Percentiles rank a stretch among this genome's conserved stretches.
Conservation (phyloP, 83 land plant genomes). For the Picea abies region DNA sequence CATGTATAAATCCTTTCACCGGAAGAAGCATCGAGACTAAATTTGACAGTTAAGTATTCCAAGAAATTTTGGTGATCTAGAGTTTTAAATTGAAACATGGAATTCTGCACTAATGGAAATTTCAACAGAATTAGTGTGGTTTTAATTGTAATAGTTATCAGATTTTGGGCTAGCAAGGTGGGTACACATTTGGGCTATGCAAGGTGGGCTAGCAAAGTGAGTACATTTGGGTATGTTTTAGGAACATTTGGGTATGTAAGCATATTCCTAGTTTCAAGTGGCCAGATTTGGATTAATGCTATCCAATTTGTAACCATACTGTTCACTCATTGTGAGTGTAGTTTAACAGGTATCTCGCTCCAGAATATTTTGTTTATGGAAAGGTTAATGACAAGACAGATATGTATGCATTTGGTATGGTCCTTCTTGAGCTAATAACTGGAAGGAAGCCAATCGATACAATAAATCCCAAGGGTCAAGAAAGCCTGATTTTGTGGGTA, state of each 20-base stretch:
- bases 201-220: neutral
- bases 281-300: neutral
- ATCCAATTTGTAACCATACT: neutral
- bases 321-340: neutral
- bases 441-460: slow-evolving; percentile 80
- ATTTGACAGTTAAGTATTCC: neutral
- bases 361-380: slow-evolving; percentile 93
- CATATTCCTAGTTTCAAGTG: neutral
- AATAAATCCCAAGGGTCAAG: slow-evolving; percentile 66
- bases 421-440: slow-evolving; percentile 91
- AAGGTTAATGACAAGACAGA: slow-evolving; percentile 83
- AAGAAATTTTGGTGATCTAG: neutral
- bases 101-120: neutral
- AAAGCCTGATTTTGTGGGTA: slow-evolving; percentile 92
- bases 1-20: slow-evolving; percentile 39
- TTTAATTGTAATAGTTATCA: slow-evolving; percentile 56
- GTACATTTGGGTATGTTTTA: slow-evolving; percentile 66
- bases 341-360: slow-evolving; percentile 83
- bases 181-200: slow-evolving; percentile 56
- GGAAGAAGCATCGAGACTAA: neutral
- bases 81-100: neutral
- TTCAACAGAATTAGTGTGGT: neutral
- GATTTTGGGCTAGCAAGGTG: slow-evolving; percentile 95
- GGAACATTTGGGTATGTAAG: slow-evolving; percentile 89
- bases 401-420: slow-evolving; percentile 91